Evolutionary conservation across 1,284 basidiomycete genomes (phyloP).

Genomic region (Rhizopogon parksii): DNA sequence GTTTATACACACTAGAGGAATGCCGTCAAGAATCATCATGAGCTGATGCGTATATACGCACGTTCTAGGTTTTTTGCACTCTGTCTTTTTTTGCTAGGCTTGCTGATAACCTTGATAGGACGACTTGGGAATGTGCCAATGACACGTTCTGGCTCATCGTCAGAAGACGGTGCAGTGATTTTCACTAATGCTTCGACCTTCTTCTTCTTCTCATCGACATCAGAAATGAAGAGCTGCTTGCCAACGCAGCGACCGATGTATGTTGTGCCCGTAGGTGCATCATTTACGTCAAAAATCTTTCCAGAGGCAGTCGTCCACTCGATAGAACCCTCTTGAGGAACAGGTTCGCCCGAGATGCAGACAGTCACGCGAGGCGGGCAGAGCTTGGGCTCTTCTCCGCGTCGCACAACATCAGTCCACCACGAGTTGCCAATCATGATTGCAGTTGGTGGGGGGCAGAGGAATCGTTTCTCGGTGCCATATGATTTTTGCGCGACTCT

Average conservation of each 20-base stretch:
- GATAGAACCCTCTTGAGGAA: slow-evolving; percentile 74
- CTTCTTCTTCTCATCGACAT: slow-evolving; percentile 86
- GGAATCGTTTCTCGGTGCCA: slow-evolving; percentile 93
- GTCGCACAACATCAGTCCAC: slow-evolving; percentile 76
- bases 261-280: slow-evolving; percentile 73
- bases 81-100: slow-evolving; percentile 94
- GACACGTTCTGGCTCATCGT: slow-evolving; percentile 71
- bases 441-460: slow-evolving; percentile 93
- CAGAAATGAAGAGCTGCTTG: slow-evolving; percentile 86
- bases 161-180: slow-evolving; percentile 76
- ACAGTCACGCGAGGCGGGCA: slow-evolving; percentile 81
- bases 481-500: slow-evolving; percentile 97
- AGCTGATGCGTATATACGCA: slow-evolving; percentile 39
- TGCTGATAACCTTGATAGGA: slow-evolving; percentile 95
- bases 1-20: slow-evolving; percentile 75
- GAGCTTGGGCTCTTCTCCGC: slow-evolving; percentile 67
- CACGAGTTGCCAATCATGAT: slow-evolving; percentile 92
- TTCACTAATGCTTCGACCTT: slow-evolving; percentile 88
- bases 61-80: slow-evolving; percentile 89
- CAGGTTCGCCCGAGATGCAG: slow-evolving; percentile 85
- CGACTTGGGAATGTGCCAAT: slow-evolving; percentile 84
- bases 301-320: slow-evolving; percentile 82
- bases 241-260: slow-evolving; percentile 85
- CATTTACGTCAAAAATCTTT: slow-evolving; percentile 75
- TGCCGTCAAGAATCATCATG: slow-evolving; percentile 13